Evolutionary conservation across 805 yeast genomes (phyloP), one percentile per base, ranked within the genome.

Genomic region (Grigorovia transvaalensis): DNA sequence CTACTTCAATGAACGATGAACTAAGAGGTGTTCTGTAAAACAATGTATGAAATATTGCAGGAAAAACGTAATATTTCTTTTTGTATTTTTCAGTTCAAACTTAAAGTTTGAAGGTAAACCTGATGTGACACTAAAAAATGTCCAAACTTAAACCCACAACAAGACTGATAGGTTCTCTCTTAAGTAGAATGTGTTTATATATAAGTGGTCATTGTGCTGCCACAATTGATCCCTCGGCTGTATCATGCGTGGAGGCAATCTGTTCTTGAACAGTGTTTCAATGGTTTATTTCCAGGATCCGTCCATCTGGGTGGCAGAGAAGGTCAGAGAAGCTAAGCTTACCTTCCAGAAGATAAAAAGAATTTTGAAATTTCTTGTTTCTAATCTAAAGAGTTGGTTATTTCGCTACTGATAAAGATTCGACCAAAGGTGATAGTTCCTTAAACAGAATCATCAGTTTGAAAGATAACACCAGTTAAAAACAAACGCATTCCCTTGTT

Each of bases 361-460:
- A 71, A 75, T 56, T 79, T 81, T 46, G 95, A 90, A 68, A 78
- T 90, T n/a, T 88, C 87, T 33, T 81, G 99, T 70, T 93, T 93
- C 88, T 99, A 93, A 74, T 99, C 96, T 30, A 79, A 70, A 82
- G 99, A 72, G 91, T 88, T 47, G 99, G 99, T 33, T 93, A 93
- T 71, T 93, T 89, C 79, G 83, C 96, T 64, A 68, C 88, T 67
- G 99, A 93, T 67, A 79, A 77, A 59, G 97, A 91, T 57, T 72
- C 87, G 52, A 71, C 75, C 9, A 75, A 71, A 18, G 83, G 79
- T 30, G 75, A 73, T 54, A 71, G 90, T 57, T 77, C 93, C 35
- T 74, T 93, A 65, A 93, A 93, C 73, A 80, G 96, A 68, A 88
- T 91, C 62, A 99, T 93, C 44, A 84, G 96, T 13, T 79, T 93